Evolutionary conservation across 2,329 filamentous ascomycete genomes (phyloP).

Genomic region (Paecilomyces dactylethromorphus): DNA sequence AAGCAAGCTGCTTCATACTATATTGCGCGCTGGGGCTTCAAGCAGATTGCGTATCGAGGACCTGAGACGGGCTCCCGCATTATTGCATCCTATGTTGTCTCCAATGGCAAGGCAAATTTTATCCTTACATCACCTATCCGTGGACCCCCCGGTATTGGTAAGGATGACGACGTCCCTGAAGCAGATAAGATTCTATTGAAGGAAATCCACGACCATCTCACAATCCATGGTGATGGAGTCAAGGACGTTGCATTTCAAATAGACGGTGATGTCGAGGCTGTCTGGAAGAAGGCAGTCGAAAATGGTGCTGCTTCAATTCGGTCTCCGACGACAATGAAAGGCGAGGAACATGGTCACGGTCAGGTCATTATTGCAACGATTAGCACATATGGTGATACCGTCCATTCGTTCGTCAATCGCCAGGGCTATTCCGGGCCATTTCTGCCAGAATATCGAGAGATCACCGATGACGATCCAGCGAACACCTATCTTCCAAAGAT

Average conservation of each 20-base stretch:
- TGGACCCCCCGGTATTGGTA: constrained; percentile 44
- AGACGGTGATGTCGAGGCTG: constrained; percentile 63
- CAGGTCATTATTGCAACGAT: constrained; percentile 66
- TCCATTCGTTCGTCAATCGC: constrained; percentile 75
- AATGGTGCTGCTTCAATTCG: constrained; percentile 61
- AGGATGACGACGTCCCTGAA: constrained; percentile 49
- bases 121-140: constrained; percentile 77
- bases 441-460: constrained; percentile 65
- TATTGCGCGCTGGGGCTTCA: constrained; percentile 74
- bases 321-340: constrained; percentile 48
- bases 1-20: constrained; percentile 88
- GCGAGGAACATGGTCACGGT: constrained; percentile 49
- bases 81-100: constrained; percentile 72
- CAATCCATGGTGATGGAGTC: constrained; percentile 80
- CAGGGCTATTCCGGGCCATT: constrained; percentile 63
- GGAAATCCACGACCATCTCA: constrained; percentile 72
- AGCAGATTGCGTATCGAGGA: constrained; percentile 69
- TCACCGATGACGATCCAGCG: constrained; percentile 39
- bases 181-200: constrained; percentile 58
- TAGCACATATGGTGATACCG: constrained; percentile 81
- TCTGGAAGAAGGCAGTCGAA: constrained; percentile 64
- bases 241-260: constrained; percentile 91
- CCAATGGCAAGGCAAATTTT: constrained; percentile 70
- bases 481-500: constrained; percentile 52
- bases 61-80: constrained; percentile 78